Evolutionary conservation across 768 basidiomycete genomes (phyloP).

Genomic region (Mycena galericulata): DNA sequence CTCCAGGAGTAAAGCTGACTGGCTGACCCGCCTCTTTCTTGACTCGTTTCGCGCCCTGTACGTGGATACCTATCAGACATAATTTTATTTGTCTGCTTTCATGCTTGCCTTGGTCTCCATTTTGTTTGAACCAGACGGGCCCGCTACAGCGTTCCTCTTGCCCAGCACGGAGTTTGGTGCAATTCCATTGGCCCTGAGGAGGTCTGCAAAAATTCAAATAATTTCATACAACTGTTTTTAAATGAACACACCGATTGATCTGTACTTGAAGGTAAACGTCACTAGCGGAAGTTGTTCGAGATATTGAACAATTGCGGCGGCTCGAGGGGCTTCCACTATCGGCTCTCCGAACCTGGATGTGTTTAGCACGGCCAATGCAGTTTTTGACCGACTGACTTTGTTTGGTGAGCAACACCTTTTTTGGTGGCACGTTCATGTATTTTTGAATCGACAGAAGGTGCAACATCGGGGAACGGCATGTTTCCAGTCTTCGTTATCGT

Average conservation of each 20-base stretch:
- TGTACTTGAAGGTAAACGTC: conserved; percentile 30
- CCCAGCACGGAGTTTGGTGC: not conserved
- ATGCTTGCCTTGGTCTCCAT: conserved; percentile 20
- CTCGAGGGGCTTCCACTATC: not conserved
- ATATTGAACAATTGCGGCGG: conserved; percentile 27
- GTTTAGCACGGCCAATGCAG: not conserved
- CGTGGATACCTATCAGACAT: not conserved
- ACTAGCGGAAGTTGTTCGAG: conserved; percentile 24
- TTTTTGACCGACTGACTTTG: conserved; percentile 11
- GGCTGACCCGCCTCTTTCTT: conserved; percentile 19
- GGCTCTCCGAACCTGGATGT: conserved; percentile 18
- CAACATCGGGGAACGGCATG: not conserved
- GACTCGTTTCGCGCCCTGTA: conserved; percentile 22
- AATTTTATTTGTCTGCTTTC: not conserved
- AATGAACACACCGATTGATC: conserved; percentile 24
- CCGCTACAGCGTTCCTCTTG: conserved; percentile 1
- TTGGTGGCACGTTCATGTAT: conserved; percentile 33
- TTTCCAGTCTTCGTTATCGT: conserved; percentile 25
- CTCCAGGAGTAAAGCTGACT: conserved; percentile 2
- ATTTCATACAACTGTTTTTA: no score
- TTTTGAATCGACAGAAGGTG: conserved; percentile 11
- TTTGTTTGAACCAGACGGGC: not conserved
- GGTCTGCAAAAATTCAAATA: conserved; percentile 12
- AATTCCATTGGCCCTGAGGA: conserved; percentile 28
- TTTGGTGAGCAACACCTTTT: conserved; percentile 29